Base-by-base conservation (phyloP, 2,329 filamentous ascomycete genomes). In the Aspergillus hortae region DNA sequence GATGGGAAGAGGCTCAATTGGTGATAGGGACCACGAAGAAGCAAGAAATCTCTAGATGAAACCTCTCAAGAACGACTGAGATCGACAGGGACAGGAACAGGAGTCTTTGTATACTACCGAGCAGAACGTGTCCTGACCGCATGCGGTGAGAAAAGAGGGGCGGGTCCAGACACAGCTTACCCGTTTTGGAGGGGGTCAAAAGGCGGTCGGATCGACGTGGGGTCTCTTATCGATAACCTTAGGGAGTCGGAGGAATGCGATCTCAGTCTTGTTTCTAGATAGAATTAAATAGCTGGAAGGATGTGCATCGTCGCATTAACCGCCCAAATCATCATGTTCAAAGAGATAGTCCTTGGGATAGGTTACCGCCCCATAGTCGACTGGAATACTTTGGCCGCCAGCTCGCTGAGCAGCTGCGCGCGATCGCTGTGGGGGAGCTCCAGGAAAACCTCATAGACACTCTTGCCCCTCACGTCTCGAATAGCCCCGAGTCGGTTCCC, bases 401-500 rank as follows among this genome's bases (percentile, higher is more conserved):
- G 73, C 71, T 95, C 89, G 67, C 86, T 88, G 55, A 97, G 77
- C 63, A 99, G 72, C 69, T 85, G 85, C 49, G 90, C 85, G 66
- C 90, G 88, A 65, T 96, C 92, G 46, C 80, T 80, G 71, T 90
- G 88, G 46, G 91, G 91, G 65, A 99, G 77, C 62, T 96, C 89
- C 78, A 90, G 65, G 69, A 92, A 97, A 14, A 96, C 94, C 25
- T 85, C 80, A 72, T 95, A 97, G 5, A 99, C 94, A 67, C 90
- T 95, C 85, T 96, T 97, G 19, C 92, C 92, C 73, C 86, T 91
- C 30, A 88, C 85, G 74, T 99, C 94, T 51, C 94, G 80, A 17
- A 99, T 83, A 6, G 90, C 89, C 1, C 94, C 94, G n/a, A 97
- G 74, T 47, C 92, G 77, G 73, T 96, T 97, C 10, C 94, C 94